A percentile compares a stretch with the other conserved stretches of the same genome.
Conservation (phyloP, 495 filamentous ascomycete genomes). For the Podospora sp. region DNA sequence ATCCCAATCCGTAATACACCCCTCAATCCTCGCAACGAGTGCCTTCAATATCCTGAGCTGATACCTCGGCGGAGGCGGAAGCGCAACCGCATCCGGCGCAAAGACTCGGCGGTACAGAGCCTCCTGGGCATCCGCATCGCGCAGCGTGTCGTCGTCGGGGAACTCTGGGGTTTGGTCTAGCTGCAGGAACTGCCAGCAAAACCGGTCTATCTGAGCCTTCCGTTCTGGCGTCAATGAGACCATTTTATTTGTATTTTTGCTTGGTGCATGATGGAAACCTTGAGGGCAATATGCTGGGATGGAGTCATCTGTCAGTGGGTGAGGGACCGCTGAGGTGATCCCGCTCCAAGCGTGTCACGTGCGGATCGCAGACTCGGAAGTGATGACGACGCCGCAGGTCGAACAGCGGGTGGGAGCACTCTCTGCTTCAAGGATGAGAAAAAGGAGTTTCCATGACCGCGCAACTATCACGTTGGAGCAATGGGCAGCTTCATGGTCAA, state of each 20-base stretch:
- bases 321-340: no score
- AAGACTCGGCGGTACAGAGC: conserved; percentile 67
- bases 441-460: no score
- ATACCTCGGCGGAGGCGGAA: conserved; percentile 67
- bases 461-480: no score
- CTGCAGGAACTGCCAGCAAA: conserved; percentile 50
- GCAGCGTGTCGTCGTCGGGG: conserved; percentile 37
- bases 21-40: conserved; percentile 66
- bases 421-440: no score
- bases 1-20: conserved; percentile 71
- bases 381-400: no score
- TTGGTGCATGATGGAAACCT: no score
- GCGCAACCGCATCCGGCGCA: conserved; percentile 49
- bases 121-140: conserved; percentile 55
- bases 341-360: no score
- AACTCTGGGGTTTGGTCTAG: conserved; percentile 39
- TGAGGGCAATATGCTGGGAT: not conserved
- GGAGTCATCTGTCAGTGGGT: no score
- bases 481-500: no score
- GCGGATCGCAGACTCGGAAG: no score
- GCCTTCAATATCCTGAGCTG: conserved; percentile 71
- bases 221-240: not conserved
- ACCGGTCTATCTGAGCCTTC: conserved; percentile 31
- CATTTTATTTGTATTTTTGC: not conserved
- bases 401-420: no score